These are phyloP conservation scores for Oxalis stricta DNA, from an alignment of 441 rosid species.

Conservation along the genomic window DNA sequence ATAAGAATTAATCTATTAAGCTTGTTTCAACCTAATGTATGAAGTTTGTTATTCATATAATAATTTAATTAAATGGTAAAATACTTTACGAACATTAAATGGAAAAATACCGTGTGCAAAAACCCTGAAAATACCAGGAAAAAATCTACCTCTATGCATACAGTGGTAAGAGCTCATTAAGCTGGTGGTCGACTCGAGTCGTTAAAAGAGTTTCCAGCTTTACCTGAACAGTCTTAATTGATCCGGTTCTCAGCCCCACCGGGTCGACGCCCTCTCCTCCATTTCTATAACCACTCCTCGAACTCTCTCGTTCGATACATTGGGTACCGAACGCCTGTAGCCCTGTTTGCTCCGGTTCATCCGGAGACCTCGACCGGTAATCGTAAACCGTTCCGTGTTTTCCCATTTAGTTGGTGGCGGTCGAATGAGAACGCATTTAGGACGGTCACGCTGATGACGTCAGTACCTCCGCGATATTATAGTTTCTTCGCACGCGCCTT, in stretches of 20 bases:
- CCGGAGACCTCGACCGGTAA: conserved; percentile 61
- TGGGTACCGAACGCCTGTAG: conserved; percentile 32
- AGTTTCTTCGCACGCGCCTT: no score
- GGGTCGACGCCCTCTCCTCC: conserved; percentile 33
- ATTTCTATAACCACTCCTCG: conserved; percentile 29
- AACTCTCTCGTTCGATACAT: conserved; percentile 49
- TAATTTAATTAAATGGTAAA: no score
- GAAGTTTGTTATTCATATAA: no score
- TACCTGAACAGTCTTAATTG: conserved; percentile 12
- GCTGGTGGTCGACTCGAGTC: conserved; percentile 25
- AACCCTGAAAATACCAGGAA: no score
- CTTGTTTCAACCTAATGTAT: no score
- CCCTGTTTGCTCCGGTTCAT: conserved; percentile 47
- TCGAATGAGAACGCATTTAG: conserved; percentile 67
- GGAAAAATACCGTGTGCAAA: no score
- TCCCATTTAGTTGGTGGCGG: conserved; percentile 80
- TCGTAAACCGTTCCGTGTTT: conserved; percentile 66
- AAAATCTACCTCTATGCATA: no score
- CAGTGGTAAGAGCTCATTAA: no score
- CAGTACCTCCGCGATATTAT: neutral
- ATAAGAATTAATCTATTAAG: no score
- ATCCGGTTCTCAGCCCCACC: conserved; percentile 37
- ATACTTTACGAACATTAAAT: no score
- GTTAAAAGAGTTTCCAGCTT: conserved; percentile 1
- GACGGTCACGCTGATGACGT: conserved; percentile 7